Conservation (phyloP, 2,329 filamentous ascomycete species). For the Cryphonectria carpinicola region DNA sequence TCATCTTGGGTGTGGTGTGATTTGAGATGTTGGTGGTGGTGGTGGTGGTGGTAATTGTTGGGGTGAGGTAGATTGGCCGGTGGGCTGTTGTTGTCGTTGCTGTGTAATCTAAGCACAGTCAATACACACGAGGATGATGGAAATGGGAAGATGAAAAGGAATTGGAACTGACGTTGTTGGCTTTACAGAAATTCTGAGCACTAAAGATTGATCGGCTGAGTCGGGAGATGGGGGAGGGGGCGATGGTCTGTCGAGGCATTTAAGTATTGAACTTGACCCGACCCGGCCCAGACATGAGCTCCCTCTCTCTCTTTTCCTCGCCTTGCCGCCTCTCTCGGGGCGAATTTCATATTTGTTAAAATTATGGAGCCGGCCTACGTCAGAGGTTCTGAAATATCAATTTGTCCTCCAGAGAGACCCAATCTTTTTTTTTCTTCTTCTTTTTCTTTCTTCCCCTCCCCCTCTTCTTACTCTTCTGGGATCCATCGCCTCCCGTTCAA, state of each 20-base stretch:
- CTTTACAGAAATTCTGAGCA: neutral
- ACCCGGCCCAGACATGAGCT: neutral
- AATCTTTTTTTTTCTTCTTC: neutral
- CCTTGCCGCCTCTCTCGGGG: neutral
- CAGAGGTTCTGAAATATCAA: neutral
- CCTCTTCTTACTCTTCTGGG: neutral
- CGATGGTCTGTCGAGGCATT: slow-evolving; percentile 8
- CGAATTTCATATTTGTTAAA: neutral
- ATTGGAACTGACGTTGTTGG: neutral
- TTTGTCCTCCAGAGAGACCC: neutral
- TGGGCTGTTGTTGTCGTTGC: neutral
- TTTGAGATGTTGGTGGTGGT: neutral
- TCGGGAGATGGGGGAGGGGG: neutral
- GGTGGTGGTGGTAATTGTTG: no score
- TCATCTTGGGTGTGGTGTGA: slow-evolving; percentile 58
- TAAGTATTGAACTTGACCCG: slow-evolving; percentile 9
- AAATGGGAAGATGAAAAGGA: neutral
- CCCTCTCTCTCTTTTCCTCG: neutral
- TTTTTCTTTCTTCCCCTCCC: neutral
- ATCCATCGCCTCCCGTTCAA: neutral
- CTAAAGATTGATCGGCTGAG: slow-evolving; percentile 7
- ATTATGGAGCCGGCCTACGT: slow-evolving; percentile 11
- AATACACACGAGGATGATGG: neutral
- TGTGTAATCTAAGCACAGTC: neutral
- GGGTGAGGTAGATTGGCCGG: slow-evolving; percentile 3